These are phyloP conservation scores for Calamus simplicifolius DNA, from an alignment of 176 grass and related monocot genomes.

Conservation along the genomic window DNA sequence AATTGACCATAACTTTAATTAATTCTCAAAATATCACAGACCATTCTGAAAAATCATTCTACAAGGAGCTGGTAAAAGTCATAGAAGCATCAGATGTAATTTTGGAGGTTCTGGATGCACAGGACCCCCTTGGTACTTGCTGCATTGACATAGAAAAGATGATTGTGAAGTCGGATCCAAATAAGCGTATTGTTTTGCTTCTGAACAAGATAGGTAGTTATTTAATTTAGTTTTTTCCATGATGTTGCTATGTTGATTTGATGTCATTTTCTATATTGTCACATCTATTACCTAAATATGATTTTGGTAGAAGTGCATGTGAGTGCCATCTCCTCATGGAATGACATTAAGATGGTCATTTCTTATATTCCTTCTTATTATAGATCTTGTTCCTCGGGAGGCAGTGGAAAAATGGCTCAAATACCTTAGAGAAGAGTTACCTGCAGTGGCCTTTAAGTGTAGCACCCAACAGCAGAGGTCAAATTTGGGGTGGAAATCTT, in stretches of 20 bases:
- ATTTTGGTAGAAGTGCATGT: too few relatives aligned
- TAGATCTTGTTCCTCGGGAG: slow-evolving; percentile 85
- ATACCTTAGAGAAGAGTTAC: slow-evolving; percentile 80
- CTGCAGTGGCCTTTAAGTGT: slow-evolving; percentile 88
- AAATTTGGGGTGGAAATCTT: slow-evolving; percentile 94
- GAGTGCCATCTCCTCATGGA: too few relatives aligned
- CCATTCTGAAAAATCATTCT: slow-evolving; percentile 91
- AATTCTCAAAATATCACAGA: slow-evolving; percentile 30
- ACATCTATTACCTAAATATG: too few relatives aligned
- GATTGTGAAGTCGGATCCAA: slow-evolving; percentile 65
- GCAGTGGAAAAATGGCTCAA: slow-evolving; percentile 78
- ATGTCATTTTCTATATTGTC: too few relatives aligned
- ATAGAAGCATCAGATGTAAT: slow-evolving; percentile 87
- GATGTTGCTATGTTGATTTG: background rate
- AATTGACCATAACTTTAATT: background rate
- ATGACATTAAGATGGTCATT: background rate
- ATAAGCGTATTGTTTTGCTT: slow-evolving; percentile 75
- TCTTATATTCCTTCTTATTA: background rate
- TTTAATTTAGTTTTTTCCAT: background rate
- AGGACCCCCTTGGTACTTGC: slow-evolving; percentile 64
- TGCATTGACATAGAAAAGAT: slow-evolving; percentile 86
- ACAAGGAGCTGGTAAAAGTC: slow-evolving; percentile 94
- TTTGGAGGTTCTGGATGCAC: slow-evolving; percentile 89
- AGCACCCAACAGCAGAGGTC: slow-evolving; percentile 90
- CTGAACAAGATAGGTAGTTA: slow-evolving; percentile 88